Evolutionary conservation across 2,329 filamentous ascomycete genomes (phyloP).

Genomic region (Cryphonectria nitschkei): DNA sequence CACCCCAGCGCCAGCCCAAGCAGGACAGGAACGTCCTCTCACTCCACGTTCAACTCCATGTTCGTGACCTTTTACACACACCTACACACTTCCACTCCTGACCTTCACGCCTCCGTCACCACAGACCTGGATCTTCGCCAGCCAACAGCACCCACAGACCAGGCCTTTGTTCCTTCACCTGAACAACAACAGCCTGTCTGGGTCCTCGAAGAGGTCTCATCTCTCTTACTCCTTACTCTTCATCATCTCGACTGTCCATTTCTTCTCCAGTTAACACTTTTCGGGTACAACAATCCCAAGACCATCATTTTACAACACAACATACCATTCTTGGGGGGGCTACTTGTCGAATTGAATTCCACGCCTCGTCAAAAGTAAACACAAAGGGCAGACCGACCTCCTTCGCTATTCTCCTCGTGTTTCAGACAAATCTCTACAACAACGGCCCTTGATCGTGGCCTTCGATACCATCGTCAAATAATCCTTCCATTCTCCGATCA

Average conservation of each 20-base stretch:
- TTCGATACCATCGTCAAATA: not conserved
- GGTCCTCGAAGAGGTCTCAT: not conserved
- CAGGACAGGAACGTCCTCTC: not conserved
- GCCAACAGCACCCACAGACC: not conserved
- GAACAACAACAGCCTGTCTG: conserved; percentile 1
- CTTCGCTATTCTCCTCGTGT: conserved; percentile 19
- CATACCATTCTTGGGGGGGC: conserved; percentile 6
- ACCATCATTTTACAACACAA: conserved; percentile 21
- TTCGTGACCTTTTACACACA: not conserved
- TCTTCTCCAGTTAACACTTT: conserved; percentile 5
- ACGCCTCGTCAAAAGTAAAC: conserved; percentile 15
- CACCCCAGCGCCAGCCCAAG: not conserved
- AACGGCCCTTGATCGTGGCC: conserved; percentile 3
- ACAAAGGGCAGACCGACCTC: conserved; percentile 17
- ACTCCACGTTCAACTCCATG: conserved; percentile 1
- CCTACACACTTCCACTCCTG: not conserved
- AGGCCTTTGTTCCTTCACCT: conserved; percentile 11
- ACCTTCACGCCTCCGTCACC: not conserved
- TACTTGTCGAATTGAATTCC: conserved; percentile 29
- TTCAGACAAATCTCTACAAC: conserved; percentile 4
- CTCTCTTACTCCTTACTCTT: conserved; percentile 1
- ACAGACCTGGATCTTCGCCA: conserved; percentile 1
- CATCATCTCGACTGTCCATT: conserved; percentile 4
- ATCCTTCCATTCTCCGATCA: conserved; percentile 14
- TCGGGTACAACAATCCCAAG: conserved; percentile 23